Evolutionary conservation across 1,284 basidiomycete species (phyloP), one percentile per base, ranked within the genome.

Genomic region (Cutaneotrichosporon arboriforme): DNA sequence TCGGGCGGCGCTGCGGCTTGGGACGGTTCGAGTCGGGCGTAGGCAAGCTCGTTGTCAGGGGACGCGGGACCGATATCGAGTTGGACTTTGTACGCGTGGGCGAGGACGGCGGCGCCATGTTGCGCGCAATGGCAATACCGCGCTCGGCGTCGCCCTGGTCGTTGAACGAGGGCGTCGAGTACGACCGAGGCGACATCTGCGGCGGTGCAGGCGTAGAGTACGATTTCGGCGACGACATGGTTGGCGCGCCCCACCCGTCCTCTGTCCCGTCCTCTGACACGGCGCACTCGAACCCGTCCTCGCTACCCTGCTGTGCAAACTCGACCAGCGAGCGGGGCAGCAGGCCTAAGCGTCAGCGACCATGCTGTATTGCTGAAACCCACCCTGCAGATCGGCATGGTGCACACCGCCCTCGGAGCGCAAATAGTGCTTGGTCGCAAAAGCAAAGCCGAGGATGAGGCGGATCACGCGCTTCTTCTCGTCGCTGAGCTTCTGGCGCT

Each of bases 381-480:
- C 36, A 68, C 69, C 70, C 51, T 63, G 59, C 17, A 73, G 58
- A 53, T 72, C 71, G 10, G 65, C 64, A 42, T 73, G 71, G 51
- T 72, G 66, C 7, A 68, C 63, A 12, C 72, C 72, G 9, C 68
- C 72, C 54, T 74, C 72, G 4, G 67, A 67, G 18, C 72, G 52
- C 17, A 74, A 60, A 51, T 74, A 70, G 54, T 74, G 72, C 54
- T 74, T 74, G 8, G 56, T 65, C 12, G 68, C 64, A 15, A 69
- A 54, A 5, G 67, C 66, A 52, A 63, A 62, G 44, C 49, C 81
- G 18, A 87, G 75, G 31, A 83, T 80, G 35, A 89, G 80, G 53
- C 82, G 83, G 44, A 94, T 71, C 18, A 81, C 77, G 58, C 88
- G 81, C 13, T 82, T 80, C 76, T 94, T 94, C 63, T 81, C 79